Evolutionary conservation across 2,329 filamentous ascomycete species (phyloP).

Genomic region (Ophiosphaerella korrae): DNA sequence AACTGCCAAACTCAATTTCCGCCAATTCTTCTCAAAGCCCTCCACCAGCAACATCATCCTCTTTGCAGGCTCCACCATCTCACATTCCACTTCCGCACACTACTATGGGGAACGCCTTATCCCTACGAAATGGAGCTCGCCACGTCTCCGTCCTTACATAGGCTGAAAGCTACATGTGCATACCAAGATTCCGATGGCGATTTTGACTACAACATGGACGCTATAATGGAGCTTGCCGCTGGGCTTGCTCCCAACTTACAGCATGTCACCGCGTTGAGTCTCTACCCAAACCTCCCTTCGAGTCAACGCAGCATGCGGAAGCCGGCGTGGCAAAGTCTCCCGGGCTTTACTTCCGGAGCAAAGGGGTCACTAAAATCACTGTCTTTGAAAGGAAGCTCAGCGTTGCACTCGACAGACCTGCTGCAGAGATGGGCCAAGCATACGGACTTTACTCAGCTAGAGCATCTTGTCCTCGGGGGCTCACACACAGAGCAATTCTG

Average conservation of each 20-base stretch:
- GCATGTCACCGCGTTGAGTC: conserved; percentile 14
- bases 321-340: conserved; percentile 23
- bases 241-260: conserved; percentile 29
- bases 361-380: conserved; percentile 19
- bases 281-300: background rate
- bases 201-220: conserved; percentile 24
- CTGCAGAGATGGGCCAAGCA: conserved; percentile 21
- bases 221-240: conserved; percentile 23
- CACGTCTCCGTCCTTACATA: conserved; percentile 24
- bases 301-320: background rate
- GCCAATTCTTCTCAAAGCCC: conserved; percentile 20
- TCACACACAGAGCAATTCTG: conserved; percentile 1
- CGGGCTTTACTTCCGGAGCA: conserved; percentile 9
- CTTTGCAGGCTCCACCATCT: conserved; percentile 25
- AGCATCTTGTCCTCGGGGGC: conserved; percentile 17
- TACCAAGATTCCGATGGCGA: conserved; percentile 19
- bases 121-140: conserved; percentile 30
- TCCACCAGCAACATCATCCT: conserved; percentile 18
- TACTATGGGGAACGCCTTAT: conserved; percentile 25
- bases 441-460: conserved; percentile 21
- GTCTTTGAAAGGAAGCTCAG: background rate
- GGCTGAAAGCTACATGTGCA: conserved; percentile 14
- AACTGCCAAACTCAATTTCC: conserved; percentile 28
- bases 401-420: background rate
- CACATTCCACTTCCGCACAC: conserved; percentile 24